Base-by-base conservation (phyloP, 352 stramenopile species). In the Phytophthora citrophthora region DNA sequence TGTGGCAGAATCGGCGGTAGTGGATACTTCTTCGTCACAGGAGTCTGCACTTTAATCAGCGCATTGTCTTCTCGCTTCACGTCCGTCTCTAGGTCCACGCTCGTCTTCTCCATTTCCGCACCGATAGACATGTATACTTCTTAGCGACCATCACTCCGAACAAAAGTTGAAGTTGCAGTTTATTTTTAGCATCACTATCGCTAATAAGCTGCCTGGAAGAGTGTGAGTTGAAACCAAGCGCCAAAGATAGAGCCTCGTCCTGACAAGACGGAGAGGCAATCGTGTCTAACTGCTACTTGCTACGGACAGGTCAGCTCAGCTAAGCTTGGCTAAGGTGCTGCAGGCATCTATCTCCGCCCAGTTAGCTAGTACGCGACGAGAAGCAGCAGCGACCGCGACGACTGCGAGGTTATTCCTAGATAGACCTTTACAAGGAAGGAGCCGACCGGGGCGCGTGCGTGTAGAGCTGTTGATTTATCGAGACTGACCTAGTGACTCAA, bases 121-220 rank as follows among this genome's bases (percentile, higher is more conserved):
- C 46, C 16, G 43, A 18, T 11, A 38, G 23, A 31, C 34, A 32
- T 41, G 36, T 16, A 15, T 3, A 38, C 26, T 24, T 16, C 18
- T 4, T 49, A 43, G 38, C 9, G 54, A 67, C 62, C 48, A 70
- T 70, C 62, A 67, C 62, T 72, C 58, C 36, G 20, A 10, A 1
- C 3, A 55, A 34, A 59, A 60, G 57, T 61, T 67, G 44, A 70
- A 70, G 65, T 61, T 67, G 44, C 66, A 70, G 65, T 74, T 58
- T 34, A 62, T 60, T 58, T 74, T 70, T 48, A 46, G 47, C 52
- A 61, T 74, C 48, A 71, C 2, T 20, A 20, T 20, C 18, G 18
- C 18, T 20, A 20, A 20, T 20, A n/a, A n/a, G n/a, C n/a, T n/a
- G n/a, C n/a, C n/a, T n/a, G n/a, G n/a, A n/a, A n/a, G n/a, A n/a